These are phyloP conservation scores for Clathrus columnatus DNA, from an alignment of 768 basidiomycete species.

Conservation along the genomic window DNA sequence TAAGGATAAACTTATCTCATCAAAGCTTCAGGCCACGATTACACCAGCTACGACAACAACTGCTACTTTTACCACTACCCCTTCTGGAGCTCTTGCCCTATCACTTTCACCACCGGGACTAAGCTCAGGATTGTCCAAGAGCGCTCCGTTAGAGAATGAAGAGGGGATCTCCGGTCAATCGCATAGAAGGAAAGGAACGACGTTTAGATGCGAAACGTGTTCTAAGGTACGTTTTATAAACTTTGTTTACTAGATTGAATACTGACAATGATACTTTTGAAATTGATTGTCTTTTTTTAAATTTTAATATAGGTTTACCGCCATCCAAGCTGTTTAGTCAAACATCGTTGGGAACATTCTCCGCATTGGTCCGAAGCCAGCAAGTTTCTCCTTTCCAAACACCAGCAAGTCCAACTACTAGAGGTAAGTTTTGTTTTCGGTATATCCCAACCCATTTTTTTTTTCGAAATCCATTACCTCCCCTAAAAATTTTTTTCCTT, in stretches of 20 bases:
- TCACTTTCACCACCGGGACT: slow-evolving; percentile 6
- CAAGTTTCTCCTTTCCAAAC: slow-evolving; percentile 87
- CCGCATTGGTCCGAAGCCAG: slow-evolving; percentile 93
- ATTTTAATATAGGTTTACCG: slow-evolving; percentile 56
- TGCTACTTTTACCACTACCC: not conserved
- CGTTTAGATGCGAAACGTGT: slow-evolving; percentile 90
- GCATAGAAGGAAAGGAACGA: slow-evolving; percentile 69
- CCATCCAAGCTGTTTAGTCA: slow-evolving; percentile 91
- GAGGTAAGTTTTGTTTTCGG: slow-evolving; percentile 45
- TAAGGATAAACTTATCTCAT: not conserved
- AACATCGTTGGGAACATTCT: slow-evolving; percentile 97
- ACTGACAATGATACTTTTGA: slow-evolving; percentile 9
- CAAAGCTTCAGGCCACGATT: not conserved
- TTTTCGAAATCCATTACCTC: not conserved
- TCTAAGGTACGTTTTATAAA: slow-evolving; percentile 58
- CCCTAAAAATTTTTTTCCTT: not conserved
- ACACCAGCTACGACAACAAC: not conserved
- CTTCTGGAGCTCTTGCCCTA: not conserved
- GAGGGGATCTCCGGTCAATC: slow-evolving; percentile 23
- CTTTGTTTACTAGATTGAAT: slow-evolving; percentile 1
- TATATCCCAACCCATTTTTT: not conserved
- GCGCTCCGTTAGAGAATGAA: slow-evolving; percentile 14
- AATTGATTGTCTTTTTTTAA: slow-evolving; percentile 1
- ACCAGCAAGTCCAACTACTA: slow-evolving; percentile 94
- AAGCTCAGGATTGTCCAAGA: slow-evolving; percentile 3